Base-by-base conservation (phyloP, 1,284 basidiomycete genomes). In the Cryptococcus floricola region DNA sequence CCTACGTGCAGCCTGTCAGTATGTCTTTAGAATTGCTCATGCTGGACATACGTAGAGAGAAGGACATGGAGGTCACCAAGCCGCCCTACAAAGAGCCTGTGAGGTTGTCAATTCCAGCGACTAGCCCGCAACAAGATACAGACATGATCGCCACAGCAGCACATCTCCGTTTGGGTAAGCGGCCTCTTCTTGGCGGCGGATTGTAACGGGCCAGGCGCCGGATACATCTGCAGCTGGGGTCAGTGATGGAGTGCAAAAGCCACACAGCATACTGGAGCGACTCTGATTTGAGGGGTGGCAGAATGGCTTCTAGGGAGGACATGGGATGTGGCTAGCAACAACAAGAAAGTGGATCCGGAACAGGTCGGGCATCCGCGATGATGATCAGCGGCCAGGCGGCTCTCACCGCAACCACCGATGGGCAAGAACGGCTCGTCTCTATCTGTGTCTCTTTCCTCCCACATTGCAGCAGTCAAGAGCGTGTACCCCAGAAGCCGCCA, bases 11-110 rank as follows among this genome's bases (percentile, higher is more conserved):
- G 27, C 14, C 47, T 34, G 48, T 27, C 14, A 23, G 8, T 9
- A 25, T 48, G 43, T 46, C 37, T 41, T 46, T 6, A n/a, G 5
- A 3, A 9, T 37, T 23, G 18, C 16, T 39, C 12, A 19, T 14
- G 31, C 19, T 18, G 4, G 19, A 42, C 14, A 25, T 37, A 70
- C 66, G 73, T 74, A 2, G 73, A 74, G 10, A 92, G 80, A 4
- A 92, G 69, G 1, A 92, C 89, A 65, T 91, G 88, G 27, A 93
- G 70, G 65, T 92, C 88, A 4, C 89, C 89, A 48, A 81, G 80
- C 6, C 89, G 79, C 0, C 90, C 90, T 0, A 91, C 83, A 58
- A 92, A 93, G 45, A 93, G 73, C 3, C 72, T 74, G 25, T 14
- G 18, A 19, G 53, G 37, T 10, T 42, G 19, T 27, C 7, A 37